Evolutionary conservation across 139 green algal species (phyloP).

Genomic region (Chlorella sp.): DNA sequence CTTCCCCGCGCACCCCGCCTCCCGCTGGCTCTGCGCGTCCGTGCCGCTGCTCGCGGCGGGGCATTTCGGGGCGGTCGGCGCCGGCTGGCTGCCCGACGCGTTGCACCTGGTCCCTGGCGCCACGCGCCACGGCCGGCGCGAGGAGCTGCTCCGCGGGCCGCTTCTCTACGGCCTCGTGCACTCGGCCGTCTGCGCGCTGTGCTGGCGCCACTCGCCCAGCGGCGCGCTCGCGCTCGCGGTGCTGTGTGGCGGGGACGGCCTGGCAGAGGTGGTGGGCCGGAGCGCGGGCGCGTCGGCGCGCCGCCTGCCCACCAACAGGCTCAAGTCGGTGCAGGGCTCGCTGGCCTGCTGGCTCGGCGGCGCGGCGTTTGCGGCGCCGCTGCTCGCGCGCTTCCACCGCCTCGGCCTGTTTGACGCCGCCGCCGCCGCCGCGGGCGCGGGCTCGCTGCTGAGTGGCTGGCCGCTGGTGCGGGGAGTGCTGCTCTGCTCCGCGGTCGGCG

Average conservation of each 20-base stretch:
- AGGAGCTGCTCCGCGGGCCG: slow-evolving; percentile 47
- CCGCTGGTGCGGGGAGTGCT: neutral
- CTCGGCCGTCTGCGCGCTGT: slow-evolving; percentile 2
- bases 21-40: slow-evolving; percentile 8
- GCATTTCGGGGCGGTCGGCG: slow-evolving; percentile 25
- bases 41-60: slow-evolving; percentile 19
- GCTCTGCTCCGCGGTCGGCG: slow-evolving; percentile 8
- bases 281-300: neutral
- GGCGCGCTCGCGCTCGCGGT: slow-evolving; percentile 32
- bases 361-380: neutral
- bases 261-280: slow-evolving; percentile 48
- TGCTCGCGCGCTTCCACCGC: slow-evolving; percentile 3
- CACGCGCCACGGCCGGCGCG: slow-evolving; percentile 18
- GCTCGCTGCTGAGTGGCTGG: neutral
- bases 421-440: neutral
- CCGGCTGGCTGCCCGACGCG: slow-evolving; percentile 15
- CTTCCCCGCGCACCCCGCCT: neutral
- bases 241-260: slow-evolving; percentile 49
- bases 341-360: slow-evolving; percentile 31
- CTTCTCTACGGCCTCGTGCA: slow-evolving; percentile 43
- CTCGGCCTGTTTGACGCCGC: slow-evolving; percentile 12
- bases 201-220: slow-evolving; percentile 23
- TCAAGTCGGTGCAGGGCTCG: slow-evolving; percentile 23
- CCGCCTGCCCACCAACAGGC: slow-evolving; percentile 22
- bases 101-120: slow-evolving; percentile 23